Conservation (phyloP, 257 asterid genomes). For the Dorcoceras hygrometricum region DNA sequence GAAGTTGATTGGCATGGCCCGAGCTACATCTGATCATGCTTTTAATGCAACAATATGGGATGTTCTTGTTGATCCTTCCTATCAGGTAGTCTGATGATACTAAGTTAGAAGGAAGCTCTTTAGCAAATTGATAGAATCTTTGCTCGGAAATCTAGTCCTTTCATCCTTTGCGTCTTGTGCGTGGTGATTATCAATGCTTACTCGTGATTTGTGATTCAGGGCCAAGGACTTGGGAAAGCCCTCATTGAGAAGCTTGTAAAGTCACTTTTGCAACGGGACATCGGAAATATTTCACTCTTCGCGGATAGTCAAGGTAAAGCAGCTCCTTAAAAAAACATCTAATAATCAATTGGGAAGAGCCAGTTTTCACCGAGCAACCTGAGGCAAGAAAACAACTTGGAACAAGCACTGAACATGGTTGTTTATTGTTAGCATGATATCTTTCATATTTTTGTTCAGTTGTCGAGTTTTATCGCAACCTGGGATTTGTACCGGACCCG, state of each 20-base stretch:
- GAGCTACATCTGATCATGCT: conserved; percentile 98
- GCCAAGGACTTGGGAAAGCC: conserved; percentile 93
- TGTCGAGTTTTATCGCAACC: conserved; percentile 79
- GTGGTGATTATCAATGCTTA: background rate
- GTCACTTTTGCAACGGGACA: conserved; percentile 81
- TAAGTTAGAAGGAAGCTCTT: background rate
- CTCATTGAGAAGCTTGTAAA: conserved; percentile 83
- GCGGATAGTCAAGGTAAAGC: conserved; percentile 88
- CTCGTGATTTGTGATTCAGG: conserved; percentile 46
- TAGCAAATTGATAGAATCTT: background rate
- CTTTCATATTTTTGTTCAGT: conserved; percentile 50
- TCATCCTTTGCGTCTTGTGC: background rate
- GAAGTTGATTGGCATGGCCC: conserved; percentile 96
- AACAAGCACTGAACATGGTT: background rate
- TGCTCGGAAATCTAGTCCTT: background rate
- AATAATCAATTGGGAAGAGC: too few species aligned
- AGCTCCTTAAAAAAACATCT: background rate
- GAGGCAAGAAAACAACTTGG: background rate
- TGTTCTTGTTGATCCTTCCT: conserved; percentile 95
- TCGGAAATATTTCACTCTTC: conserved; percentile 85
- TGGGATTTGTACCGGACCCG: conserved; percentile 88
- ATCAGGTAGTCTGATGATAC: conserved; percentile 54
- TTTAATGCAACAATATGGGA: conserved; percentile 99
- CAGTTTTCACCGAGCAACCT: too few species aligned
- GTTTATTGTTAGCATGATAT: background rate